Percentiles rank a stretch among this genome's conserved stretches.
Evolutionary conservation across 352 stramenopile genomes (phyloP).

Genomic region (Pythium brachiatum): DNA sequence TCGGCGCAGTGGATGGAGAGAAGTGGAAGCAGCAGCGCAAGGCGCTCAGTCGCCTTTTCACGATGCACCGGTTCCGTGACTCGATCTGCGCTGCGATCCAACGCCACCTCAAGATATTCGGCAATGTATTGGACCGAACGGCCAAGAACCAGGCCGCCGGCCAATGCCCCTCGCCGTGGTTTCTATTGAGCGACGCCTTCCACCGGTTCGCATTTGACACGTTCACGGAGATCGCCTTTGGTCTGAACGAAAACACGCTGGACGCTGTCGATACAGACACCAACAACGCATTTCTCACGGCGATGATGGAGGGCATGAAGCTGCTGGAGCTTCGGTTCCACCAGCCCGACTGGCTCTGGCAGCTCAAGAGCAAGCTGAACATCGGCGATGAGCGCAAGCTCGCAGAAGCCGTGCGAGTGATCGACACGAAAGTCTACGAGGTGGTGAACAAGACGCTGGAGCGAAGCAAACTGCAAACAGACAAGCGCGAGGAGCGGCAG

Average conservation of each 20-base stretch:
- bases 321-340: constrained; percentile 31
- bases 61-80: constrained; percentile 40
- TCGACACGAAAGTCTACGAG: constrained; percentile 19
- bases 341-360: constrained; percentile 44
- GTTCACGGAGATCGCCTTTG: constrained; percentile 72
- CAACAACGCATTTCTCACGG: constrained; percentile 4
- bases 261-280: constrained; percentile 5
- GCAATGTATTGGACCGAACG: constrained; percentile 7
- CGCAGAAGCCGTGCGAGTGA: constrained; percentile 27
- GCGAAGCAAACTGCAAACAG: background rate
- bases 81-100: constrained; percentile 40
- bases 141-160: background rate
- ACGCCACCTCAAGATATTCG: constrained; percentile 32
- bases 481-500: constrained; percentile 22
- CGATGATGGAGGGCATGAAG: background rate
- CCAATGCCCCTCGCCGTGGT: background rate
- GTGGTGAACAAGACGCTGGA: constrained; percentile 35
- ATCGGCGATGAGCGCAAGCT: constrained; percentile 36
- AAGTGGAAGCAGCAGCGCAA: constrained; percentile 71
- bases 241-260: constrained; percentile 40
- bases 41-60: constrained; percentile 86
- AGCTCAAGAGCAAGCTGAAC: constrained; percentile 31
- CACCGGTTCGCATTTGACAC: constrained; percentile 60
- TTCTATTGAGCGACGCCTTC: constrained; percentile 25
- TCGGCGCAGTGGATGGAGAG: constrained; percentile 58